Percentiles rank a stretch among this genome's conserved stretches.
phyloP scores from a whole-genome alignment of 441 rosid species.

The California macrophylla region DNA sequence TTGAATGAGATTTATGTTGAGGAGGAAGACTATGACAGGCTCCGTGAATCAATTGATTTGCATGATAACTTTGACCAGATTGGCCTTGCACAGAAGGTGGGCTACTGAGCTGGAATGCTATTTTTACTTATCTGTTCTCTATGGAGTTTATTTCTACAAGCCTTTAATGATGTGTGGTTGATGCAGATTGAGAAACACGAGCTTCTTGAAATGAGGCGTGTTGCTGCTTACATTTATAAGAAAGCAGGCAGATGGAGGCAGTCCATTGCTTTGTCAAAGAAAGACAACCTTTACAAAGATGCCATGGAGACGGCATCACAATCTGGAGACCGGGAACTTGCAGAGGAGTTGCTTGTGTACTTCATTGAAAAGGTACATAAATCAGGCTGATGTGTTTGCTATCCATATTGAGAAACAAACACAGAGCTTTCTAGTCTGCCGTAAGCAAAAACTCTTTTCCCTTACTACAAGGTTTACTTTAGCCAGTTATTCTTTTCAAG shows the following conservation, averaged over 20 bases:
- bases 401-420: background rate
- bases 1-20: constrained; percentile 24
- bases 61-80: constrained; percentile 28
- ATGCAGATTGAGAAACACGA: constrained; percentile 92
- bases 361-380: constrained; percentile 76
- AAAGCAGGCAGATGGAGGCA: constrained; percentile 99
- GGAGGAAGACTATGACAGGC: constrained; percentile 92
- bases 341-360: constrained; percentile 94
- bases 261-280: constrained; percentile 32
- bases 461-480: background rate
- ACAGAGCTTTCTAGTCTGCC: background rate
- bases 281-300: constrained; percentile 85
- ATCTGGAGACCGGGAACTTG: constrained; percentile 94
- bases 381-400: background rate
- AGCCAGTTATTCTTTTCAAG: background rate
- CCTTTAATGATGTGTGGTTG: background rate
- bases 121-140: background rate
- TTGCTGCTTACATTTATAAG: constrained; percentile 96
- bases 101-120: background rate
- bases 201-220: constrained; percentile 98
- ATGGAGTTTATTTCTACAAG: background rate
- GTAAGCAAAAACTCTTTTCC: too few relatives aligned
- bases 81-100: constrained; percentile 26
- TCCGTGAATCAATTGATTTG: constrained; percentile 61
- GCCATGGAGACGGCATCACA: constrained; percentile 99